phyloP scores from a whole-genome alignment of 148 eudicot genomes.

The Chenopodium album region DNA sequence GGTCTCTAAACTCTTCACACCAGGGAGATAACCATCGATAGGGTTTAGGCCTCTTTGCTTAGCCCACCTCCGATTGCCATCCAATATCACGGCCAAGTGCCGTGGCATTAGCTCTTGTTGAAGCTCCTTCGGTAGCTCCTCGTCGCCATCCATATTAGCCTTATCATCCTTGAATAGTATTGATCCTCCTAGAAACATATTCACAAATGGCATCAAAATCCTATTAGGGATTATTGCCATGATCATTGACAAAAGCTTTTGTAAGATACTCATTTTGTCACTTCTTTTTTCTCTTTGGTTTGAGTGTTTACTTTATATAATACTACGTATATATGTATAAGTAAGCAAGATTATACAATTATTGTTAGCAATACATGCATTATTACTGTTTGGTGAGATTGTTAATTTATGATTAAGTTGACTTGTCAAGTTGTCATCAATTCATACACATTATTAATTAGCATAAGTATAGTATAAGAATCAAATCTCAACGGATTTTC shows the following conservation, averaged over 20 bases:
- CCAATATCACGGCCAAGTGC: conserved; percentile 46
- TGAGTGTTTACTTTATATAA: not conserved
- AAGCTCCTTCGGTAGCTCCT: conserved; percentile 29
- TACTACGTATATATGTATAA: too few species aligned
- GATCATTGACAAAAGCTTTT: conserved; percentile 3
- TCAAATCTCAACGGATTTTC: too few species aligned
- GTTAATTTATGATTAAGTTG: too few species aligned
- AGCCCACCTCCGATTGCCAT: conserved; percentile 57
- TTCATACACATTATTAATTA: too few species aligned
- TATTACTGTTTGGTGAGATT: too few species aligned
- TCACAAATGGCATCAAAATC: not conserved
- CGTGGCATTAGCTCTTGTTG: conserved; percentile 39
- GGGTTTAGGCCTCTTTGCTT: conserved; percentile 18
- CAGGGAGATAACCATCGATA: not conserved
- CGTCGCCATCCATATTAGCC: not conserved
- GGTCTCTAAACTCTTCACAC: too few species aligned
- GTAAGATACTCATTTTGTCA: not conserved
- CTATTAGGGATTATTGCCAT: conserved; percentile 4
- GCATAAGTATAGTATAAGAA: too few species aligned
- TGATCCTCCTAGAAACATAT: not conserved
- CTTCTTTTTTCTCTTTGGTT: not conserved
- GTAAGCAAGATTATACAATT: too few species aligned
- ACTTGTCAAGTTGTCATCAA: too few species aligned
- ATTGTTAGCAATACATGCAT: too few species aligned
- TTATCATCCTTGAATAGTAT: not conserved